phyloP scores from a whole-genome alignment of 1,139 yeast genomes.

The Geotrichum klebahnii region DNA sequence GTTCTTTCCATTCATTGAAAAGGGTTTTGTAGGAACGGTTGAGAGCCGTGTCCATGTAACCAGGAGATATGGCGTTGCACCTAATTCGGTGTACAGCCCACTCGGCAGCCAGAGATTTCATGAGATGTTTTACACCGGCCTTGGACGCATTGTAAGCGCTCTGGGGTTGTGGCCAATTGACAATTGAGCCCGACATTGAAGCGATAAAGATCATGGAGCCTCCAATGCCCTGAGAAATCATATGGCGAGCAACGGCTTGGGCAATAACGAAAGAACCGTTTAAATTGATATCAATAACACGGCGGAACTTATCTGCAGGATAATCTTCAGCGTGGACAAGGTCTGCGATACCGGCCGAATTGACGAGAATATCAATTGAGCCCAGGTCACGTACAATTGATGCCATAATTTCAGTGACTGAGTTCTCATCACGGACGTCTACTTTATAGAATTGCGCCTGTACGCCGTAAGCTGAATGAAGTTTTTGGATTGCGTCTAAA shows the following conservation, averaged over 20 bases:
- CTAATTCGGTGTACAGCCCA: constrained; percentile 55
- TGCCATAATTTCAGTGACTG: constrained; percentile 51
- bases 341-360: constrained; percentile 78
- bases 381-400: constrained; percentile 57
- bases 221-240: constrained; percentile 50
- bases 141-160: constrained; percentile 57
- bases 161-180: constrained; percentile 63
- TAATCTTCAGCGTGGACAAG: constrained; percentile 77
- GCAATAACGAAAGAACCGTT: constrained; percentile 72
- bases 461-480: constrained; percentile 56
- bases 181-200: constrained; percentile 62
- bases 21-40: constrained; percentile 48
- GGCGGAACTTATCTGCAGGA: constrained; percentile 70
- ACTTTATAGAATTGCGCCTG: constrained; percentile 60
- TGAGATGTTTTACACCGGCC: constrained; percentile 55
- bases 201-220: constrained; percentile 60
- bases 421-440: constrained; percentile 54
- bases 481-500: constrained; percentile 50
- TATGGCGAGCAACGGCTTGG: constrained; percentile 67
- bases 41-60: constrained; percentile 57
- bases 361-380: constrained; percentile 60
- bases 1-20: constrained; percentile 52
- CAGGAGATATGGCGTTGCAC: constrained; percentile 56
- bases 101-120: constrained; percentile 54
- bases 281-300: constrained; percentile 69